Base-by-base conservation (phyloP, 495 filamentous ascomycete species). In the Penicillium robsamsonii region DNA sequence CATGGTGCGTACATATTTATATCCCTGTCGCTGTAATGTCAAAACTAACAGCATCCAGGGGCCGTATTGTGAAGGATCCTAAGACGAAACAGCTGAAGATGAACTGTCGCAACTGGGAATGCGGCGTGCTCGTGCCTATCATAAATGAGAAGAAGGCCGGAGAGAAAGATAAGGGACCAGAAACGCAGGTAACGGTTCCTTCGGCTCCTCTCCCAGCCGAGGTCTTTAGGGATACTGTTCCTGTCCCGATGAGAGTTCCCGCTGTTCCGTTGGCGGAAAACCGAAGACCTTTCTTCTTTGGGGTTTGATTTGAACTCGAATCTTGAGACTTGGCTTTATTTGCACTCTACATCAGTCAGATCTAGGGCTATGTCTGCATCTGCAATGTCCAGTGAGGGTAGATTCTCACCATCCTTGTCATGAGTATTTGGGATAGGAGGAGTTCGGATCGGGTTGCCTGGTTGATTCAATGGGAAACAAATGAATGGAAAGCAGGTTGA, bases 31-130 rank as follows among this genome's bases (percentile, higher is more conserved):
- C n/a, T 29, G 17, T 13, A 43, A 2, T 40, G 12, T 5, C 2
- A n/a, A 8, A 22, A 50, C 50, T 57, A 50, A 53, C 24, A 22
- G 1, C 7, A 24, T 24, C 31, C 35, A 86, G 84, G 89, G 91
- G 91, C 1, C 86, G 84, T 27, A 72, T 95, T 2, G 79, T 84
- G 38, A 83, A 85, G 50, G 89, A 93, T 48, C 81, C 79, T 33
- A 65, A 57, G 1, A 87, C 80, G 0, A 85, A 86, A 46, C 57
- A 73, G 20, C 80, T 83, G 0, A 96, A 92, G 61, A 70, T 97
- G 18, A 94, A 85, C 54, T 91, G 88, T 65, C 84, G 89, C 12
- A 98, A 97, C 69, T 98, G 94, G 94, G 94, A 98, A 70, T 97
- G 91, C 60, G 94, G 94, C 4, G 91, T 98, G 0, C 25, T 98